phyloP scores from a whole-genome alignment of 805 yeast genomes.

The Hanseniaspora guilliermondii region DNA sequence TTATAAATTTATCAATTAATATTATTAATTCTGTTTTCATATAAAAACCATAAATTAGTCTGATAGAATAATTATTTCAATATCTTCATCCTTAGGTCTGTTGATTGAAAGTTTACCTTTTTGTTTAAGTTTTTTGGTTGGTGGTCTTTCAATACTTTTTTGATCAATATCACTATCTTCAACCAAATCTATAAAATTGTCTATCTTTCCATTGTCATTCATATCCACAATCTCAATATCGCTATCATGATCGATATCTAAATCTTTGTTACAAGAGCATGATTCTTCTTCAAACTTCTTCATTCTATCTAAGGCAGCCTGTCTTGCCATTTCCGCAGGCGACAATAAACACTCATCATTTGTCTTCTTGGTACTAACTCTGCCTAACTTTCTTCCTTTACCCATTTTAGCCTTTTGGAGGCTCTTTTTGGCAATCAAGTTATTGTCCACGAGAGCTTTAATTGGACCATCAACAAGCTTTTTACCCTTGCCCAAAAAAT shows the following conservation, averaged over 20 bases:
- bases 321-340: slow-evolving; percentile 26
- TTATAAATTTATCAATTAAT: not conserved
- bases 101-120: not conserved
- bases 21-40: too few relatives aligned
- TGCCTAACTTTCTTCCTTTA: slow-evolving; percentile 10
- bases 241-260: not conserved
- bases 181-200: not conserved
- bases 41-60: too few relatives aligned
- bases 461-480: slow-evolving; percentile 17
- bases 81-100: not conserved
- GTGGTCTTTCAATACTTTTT: not conserved
- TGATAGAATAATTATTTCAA: slow-evolving; percentile 4
- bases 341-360: not conserved
- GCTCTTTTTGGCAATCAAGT: not conserved
- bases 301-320: slow-evolving; percentile 25
- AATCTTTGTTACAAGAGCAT: slow-evolving; percentile 17
- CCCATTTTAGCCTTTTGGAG: slow-evolving; percentile 1
- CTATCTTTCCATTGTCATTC: not conserved
- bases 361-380: slow-evolving; percentile 11
- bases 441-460: slow-evolving; percentile 12
- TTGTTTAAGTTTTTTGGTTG: not conserved
- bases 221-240: not conserved
- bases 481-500: slow-evolving; percentile 26
- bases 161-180: not conserved
- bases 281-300: slow-evolving; percentile 18